Base-by-base conservation (phyloP, 768 basidiomycete species). In the Tylopilus plumbeoviolaceoides region DNA sequence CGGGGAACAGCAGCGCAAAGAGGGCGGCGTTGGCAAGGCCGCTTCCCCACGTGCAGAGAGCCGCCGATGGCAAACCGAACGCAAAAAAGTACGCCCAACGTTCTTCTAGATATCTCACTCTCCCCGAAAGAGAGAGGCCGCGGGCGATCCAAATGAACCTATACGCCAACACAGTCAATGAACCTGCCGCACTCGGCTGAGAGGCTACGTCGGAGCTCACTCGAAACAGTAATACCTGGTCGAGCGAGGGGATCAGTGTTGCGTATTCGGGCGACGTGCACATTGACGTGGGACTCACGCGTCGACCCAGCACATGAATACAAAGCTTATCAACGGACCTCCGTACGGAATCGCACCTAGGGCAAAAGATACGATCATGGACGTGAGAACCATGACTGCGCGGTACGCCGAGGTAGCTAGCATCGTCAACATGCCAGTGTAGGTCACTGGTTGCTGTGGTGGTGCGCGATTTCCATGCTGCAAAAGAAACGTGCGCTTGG, bases 21-120 rank as follows among this genome's bases (percentile, higher is more conserved):
- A 89, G 65, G 10, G 86, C 86, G n/a, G 82, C 87, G 60, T 87
- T 93, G 12, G 89, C 87, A 35, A 91, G 79, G 39, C 81, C 78
- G 54, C 81, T 83, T 48, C 85, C 86, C 75, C 81, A 83, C 52
- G 78, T 84, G 64, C 91, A 92, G 18, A 91, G 70, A 0, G 76
- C 77, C 1, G 90, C 82, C 4, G 85, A 76, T 25, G 90, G 88
- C 5, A 91, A 68, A 78, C 92, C 92, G 57, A 92, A 95, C 5
- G 87, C 87, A 53, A 92, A 78, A 63, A 85, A 91, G 70, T 94
- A 95, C 2, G 87, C 80, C 92, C 92, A 95, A 39, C 91, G 80
- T 68, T 92, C 89, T 70, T 95, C 92, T 18, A 93, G 72, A 64
- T 87, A 80, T 44, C 84, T 73, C 43, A 92, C 80, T 50, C 90